A percentile compares a stretch with the other conserved stretches of the same genome.
phyloP scores from a whole-genome alignment of 1,284 basidiomycete genomes.

The Neonothopanus nambi region DNA sequence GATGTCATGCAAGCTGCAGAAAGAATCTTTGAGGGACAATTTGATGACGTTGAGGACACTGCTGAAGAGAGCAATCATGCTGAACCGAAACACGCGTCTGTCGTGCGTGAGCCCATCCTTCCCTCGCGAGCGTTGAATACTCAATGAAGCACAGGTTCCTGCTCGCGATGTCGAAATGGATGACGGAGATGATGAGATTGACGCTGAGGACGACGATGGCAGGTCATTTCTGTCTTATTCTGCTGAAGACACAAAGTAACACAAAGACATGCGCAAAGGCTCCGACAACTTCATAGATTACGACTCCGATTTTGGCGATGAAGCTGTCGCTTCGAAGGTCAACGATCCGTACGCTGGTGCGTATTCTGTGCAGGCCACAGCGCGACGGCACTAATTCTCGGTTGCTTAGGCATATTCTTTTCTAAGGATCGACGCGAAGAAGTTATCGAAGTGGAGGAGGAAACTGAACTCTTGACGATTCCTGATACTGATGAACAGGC shows the following conservation, averaged over 20 bases:
- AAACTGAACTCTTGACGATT: conserved; percentile 56
- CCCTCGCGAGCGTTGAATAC: too few relatives aligned
- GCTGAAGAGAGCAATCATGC: too few relatives aligned
- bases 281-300: conserved; percentile 59
- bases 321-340: conserved; percentile 40
- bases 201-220: conserved; percentile 57
- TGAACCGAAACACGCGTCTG: too few relatives aligned
- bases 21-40: conserved; percentile 78
- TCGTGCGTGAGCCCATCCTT: too few relatives aligned
- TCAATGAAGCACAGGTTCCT: too few relatives aligned
- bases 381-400: conserved; percentile 6
- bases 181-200: conserved; percentile 47
- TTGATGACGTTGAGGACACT: conserved; percentile 64
- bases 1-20: conserved; percentile 92
- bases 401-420: conserved; percentile 76
- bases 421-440: conserved; percentile 87
- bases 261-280: neutral
- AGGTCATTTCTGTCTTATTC: conserved; percentile 17
- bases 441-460: conserved; percentile 84
- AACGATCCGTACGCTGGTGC: conserved; percentile 85
- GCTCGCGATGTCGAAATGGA: conserved; percentile 37
- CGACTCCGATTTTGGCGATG: conserved; percentile 70
- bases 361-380: conserved; percentile 15
- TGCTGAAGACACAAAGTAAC: conserved; percentile 6
- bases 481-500: conserved; percentile 47